Base-by-base conservation (phyloP, 2,329 filamentous ascomycete species). In the Colletotrichum viniferum region DNA sequence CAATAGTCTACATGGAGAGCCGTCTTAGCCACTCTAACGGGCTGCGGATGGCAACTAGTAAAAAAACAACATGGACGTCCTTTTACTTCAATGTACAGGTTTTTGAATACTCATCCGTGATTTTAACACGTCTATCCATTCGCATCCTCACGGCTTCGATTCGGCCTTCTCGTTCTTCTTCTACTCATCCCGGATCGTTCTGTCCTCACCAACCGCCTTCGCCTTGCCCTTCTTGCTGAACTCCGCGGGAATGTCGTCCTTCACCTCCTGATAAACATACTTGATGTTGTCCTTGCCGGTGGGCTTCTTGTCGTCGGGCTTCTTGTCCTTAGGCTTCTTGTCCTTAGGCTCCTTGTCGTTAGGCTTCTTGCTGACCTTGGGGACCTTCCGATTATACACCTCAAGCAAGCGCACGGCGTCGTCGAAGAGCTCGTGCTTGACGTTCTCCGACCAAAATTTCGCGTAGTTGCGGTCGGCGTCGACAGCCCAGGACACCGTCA, bases 401-500 rank as follows among this genome's bases (percentile, higher is more conserved):
- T 66, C 69, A 18, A 71, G 70, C 32, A 65, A 30, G 52, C 73
- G n/a, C 58, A 38, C 32, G 16, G 66, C 32, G 28, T 72, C 69
- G 32, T 78, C 43, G 30, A 89, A 81, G 36, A 87, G 77, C 12
- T 84, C 81, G 77, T 92, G 90, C n/a, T 81, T 83, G 77, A 92
- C 90, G 71, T 92, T 92, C 9, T 78, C 76, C 9, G 90, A 81
- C 90, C 90, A 92, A 21, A 80, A 74, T 78, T 82, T 76, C 0
- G 90, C 90, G 75, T 85, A 88, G 36, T 85, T 82, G 73, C 81
- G 84, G 77, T 91, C 89, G 73, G 83, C 79, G 68, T 86, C 84
- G 77, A 90, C 85, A 26, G 83, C 81, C 90, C 90, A 92, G 81
- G 84, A 89, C 38, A 92, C 84, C 7, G 85, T 88, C 1, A 87